Conservation (phyloP, 2,329 filamentous ascomycete genomes). For the Exophiala sideris region DNA sequence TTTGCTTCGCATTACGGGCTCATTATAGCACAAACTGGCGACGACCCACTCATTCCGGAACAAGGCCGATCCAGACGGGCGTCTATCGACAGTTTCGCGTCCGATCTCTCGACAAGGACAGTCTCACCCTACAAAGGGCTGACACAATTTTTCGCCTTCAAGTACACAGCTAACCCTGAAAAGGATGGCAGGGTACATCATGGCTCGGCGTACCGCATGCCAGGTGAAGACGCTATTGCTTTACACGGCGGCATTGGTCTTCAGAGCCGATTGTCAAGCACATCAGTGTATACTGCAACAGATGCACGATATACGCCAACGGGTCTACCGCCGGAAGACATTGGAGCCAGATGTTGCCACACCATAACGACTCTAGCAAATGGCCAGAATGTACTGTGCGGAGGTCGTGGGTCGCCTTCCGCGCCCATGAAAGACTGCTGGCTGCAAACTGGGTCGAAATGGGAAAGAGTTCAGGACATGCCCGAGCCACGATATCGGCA, state of each 20-base stretch:
- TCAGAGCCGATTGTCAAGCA: constrained; percentile 48
- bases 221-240: constrained; percentile 35
- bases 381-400: constrained; percentile 62
- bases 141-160: constrained; percentile 28
- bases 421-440: constrained; percentile 70
- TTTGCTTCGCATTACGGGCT: constrained; percentile 84
- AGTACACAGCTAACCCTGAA: constrained; percentile 39
- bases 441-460: constrained; percentile 61
- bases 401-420: constrained; percentile 75
- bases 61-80: constrained; percentile 23
- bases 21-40: constrained; percentile 26
- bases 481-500: constrained; percentile 74
- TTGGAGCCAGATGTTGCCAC: constrained; percentile 64
- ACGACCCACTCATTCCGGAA: constrained; percentile 23
- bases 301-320: constrained; percentile 48
- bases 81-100: constrained; percentile 26
- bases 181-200: constrained; percentile 56
- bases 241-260: constrained; percentile 43
- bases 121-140: constrained; percentile 23
- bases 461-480: constrained; percentile 65
- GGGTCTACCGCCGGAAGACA: constrained; percentile 40
- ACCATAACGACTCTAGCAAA: constrained; percentile 65
- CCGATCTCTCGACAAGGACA: constrained; percentile 28
- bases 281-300: constrained; percentile 46
- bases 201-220: constrained; percentile 50